Base-by-base conservation (phyloP, 345 rosid species). In the Salix koriyanagi region DNA sequence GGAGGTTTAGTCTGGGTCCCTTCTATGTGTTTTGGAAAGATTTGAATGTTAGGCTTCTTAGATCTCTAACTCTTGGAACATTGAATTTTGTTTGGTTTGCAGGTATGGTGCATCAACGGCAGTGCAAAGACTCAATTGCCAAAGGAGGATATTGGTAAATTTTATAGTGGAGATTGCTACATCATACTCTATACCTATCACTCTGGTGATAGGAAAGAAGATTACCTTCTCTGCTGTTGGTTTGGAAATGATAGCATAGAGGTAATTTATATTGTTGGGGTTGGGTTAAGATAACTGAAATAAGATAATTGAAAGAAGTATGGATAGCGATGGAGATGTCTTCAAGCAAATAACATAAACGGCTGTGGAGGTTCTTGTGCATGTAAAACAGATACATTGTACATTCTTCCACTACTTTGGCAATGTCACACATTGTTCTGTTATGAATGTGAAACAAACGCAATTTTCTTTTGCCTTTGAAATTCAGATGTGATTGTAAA, bases 141-240 rank as follows among this genome's bases (percentile, higher is more conserved):
- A 46, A 89, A 86, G 83, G 97, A 94, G 78, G 93, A 96, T 74
- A 79, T 94, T 52, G 97, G 99, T 73, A 94, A 96, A 88, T 91
- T 96, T 77, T 94, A 88, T 62, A 84, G 97, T 69, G 97, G 99
- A 72, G 98, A 96, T 85, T 96, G 99, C 91, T 96, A 94, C 81
- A 81, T 96, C 80, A 83, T 91, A 60, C 97, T 96, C 76, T 94
- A 94, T 82, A 83, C 95, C 74, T 94, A 90, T 82, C 99, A 90
- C 83, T 83, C 97, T 1, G 97, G 97, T 85, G 99, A 96, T 61
- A 89, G 97, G 88, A 96, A 94, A 87, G 99, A 96, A 85, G 97
- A 94, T 85, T 91, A 86, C 85, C 86, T 92, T 79, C 82, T 96
- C 56, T 94, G 99, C 85, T 91, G 88, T 71, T 96, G 99, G 99